Evolutionary conservation across 768 basidiomycete genomes (phyloP).

Genomic region (Suillus subaureus): DNA sequence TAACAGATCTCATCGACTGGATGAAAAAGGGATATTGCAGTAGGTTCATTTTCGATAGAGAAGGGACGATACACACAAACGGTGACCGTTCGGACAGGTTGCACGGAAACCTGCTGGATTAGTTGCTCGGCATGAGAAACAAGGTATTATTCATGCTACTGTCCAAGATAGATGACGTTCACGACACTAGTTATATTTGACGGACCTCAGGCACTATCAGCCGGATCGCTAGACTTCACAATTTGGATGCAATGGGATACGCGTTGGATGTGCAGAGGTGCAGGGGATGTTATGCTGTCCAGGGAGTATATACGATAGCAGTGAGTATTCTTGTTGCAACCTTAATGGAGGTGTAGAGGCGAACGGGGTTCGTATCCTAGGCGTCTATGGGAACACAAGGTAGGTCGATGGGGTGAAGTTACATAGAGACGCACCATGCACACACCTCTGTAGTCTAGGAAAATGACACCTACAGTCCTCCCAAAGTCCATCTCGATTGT

Average conservation of each 20-base stretch:
- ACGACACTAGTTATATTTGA: too few species aligned
- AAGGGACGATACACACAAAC: neutral
- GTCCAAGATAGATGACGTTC: neutral
- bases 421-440: neutral
- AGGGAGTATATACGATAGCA: too few species aligned
- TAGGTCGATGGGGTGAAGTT: neutral
- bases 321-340: neutral
- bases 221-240: too few species aligned
- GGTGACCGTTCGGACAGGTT: neutral
- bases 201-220: too few species aligned
- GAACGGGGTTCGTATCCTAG: neutral
- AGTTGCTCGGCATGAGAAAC: too few species aligned
- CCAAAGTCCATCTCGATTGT: neutral
- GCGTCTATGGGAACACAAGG: neutral
- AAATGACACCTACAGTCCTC: neutral
- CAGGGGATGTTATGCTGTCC: too few species aligned
- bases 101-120: too few species aligned
- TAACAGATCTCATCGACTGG: neutral
- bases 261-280: neutral
- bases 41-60: neutral
- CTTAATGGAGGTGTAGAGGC: neutral
- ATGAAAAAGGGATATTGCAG: too few species aligned
- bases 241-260: too few species aligned
- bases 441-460: neutral
- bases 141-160: too few species aligned